Evolutionary conservation across 2,329 filamentous ascomycete genomes (phyloP).

Genomic region (Keithomyces neogunnii): DNA sequence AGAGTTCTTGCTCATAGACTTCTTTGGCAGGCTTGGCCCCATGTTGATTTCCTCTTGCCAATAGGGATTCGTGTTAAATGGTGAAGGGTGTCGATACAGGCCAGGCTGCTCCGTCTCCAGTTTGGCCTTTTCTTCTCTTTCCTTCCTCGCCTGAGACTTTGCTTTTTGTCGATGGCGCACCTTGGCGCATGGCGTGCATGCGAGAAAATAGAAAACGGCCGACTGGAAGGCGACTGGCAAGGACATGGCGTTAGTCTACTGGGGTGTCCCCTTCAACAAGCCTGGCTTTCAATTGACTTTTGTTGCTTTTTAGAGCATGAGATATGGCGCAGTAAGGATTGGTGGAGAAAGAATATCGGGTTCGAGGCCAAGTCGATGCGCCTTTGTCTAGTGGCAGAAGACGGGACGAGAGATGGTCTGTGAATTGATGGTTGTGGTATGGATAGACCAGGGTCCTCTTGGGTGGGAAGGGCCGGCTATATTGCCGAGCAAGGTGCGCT

Average conservation of each 20-base stretch:
- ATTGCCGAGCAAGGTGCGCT: background rate
- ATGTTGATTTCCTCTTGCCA: constrained; percentile 82
- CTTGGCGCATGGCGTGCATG: constrained; percentile 71
- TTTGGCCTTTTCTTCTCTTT: constrained; percentile 56
- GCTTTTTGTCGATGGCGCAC: constrained; percentile 61
- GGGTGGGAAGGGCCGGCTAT: background rate
- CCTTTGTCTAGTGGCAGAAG: too few relatives aligned
- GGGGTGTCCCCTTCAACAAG: constrained; percentile 3
- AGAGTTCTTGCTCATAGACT: constrained; percentile 47
- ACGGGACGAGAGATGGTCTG: too few relatives aligned
- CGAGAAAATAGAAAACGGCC: constrained; percentile 68
- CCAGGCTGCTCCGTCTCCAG: constrained; percentile 62
- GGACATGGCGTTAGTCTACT: constrained; percentile 25
- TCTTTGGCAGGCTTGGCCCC: constrained; percentile 66
- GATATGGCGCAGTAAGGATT: background rate
- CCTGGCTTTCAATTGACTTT: constrained; percentile 6
- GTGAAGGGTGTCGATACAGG: constrained; percentile 69
- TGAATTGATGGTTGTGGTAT: too few relatives aligned
- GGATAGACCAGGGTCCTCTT: background rate
- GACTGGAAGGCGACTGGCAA: constrained; percentile 59
- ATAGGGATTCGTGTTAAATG: constrained; percentile 79
- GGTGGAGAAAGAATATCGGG: background rate
- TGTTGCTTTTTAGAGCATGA: constrained; percentile 9
- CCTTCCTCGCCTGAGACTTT: constrained; percentile 60
- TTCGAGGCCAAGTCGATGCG: background rate